Evolutionary conservation across 2,329 filamentous ascomycete species (phyloP), one percentile per base, ranked within the genome.

Genomic region (Alternaria postmessia): DNA sequence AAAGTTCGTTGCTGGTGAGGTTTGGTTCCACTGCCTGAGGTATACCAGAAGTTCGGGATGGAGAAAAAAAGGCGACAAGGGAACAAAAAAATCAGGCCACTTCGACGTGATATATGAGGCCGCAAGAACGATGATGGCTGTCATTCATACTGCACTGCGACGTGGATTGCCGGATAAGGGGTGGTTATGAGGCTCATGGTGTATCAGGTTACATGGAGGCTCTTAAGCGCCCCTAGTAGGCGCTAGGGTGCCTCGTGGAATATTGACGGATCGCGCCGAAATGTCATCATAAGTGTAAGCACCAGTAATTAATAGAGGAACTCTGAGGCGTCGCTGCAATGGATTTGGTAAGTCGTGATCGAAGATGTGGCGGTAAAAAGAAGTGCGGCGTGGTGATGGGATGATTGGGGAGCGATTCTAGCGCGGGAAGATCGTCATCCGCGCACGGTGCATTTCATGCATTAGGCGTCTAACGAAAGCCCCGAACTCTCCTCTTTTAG

Each of bases 41-140:
- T 67, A 58, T 59, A 67, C 60, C 57, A 63, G 59, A 65, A 58
- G 48, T 22, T 52, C n/a, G 49, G 46, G 53, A 56, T 54, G 26
- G 41, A 26, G 63, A 66, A 48, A 52, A 52, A 65, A 38, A 64
- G 64, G 59, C 66, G 59, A 66, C 67, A 68, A 67, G 63, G 62
- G 49, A 59, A 66, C 46, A 32, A 56, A 63, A 63, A 70, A 68
- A 72, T 73, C 73, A 75, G 72, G 73, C 71, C 72, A 75, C 68
- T 65, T 65, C 53, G 51, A 48, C 58, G 66, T 65, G 66, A 67
- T 73, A 70, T 75, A 75, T 73, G 68, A 72, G 65, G 62, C 63
- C 63, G 59, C 62, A 59, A 60, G 51, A 54, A 51, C 58, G 61
- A 57, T 49, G 51, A 61, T 63, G 63, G 59, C 61, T 68, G 62